phyloP scores from a whole-genome alignment of 2,329 filamentous ascomycete species.

The Aspergillus tubingensis region DNA sequence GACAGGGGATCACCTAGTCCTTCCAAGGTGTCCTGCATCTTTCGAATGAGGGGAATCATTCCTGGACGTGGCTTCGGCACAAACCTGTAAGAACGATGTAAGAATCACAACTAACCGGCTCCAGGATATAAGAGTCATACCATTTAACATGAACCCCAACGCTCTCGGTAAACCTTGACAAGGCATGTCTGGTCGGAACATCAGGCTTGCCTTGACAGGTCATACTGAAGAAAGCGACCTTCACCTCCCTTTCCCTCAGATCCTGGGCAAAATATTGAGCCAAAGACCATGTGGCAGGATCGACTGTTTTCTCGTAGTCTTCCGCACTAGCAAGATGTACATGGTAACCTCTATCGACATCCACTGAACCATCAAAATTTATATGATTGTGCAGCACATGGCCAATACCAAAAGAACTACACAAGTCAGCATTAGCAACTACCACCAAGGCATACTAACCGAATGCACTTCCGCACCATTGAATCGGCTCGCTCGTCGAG shows the following conservation, averaged over 20 bases:
- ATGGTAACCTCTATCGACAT: constrained; percentile 65
- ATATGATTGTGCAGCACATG: constrained; percentile 65
- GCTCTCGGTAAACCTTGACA: constrained; percentile 67
- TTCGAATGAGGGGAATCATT: constrained; percentile 78
- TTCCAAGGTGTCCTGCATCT: constrained; percentile 81
- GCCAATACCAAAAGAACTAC: constrained; percentile 69
- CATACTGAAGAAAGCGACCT: constrained; percentile 73
- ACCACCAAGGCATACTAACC: constrained; percentile 43
- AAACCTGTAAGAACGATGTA: constrained; percentile 42
- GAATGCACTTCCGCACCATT: constrained; percentile 73
- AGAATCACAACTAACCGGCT: too few relatives aligned
- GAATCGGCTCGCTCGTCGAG: constrained; percentile 78
- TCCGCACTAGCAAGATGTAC: constrained; percentile 58
- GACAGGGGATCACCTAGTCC: constrained; percentile 67
- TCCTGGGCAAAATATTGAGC: constrained; percentile 62
- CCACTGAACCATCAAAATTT: constrained; percentile 65
- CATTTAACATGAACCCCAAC: constrained; percentile 69
- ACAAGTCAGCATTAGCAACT: not conserved
- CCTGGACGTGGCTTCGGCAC: constrained; percentile 75
- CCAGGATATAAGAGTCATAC: constrained; percentile 52
- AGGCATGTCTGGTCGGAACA: constrained; percentile 72
- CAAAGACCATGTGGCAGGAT: constrained; percentile 61
- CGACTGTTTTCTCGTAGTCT: constrained; percentile 62
- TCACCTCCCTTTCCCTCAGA: constrained; percentile 62
- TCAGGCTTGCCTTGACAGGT: constrained; percentile 76